Evolutionary conservation across 2,329 filamentous ascomycete genomes (phyloP), one percentile per base, ranked within the genome.

Genomic region (Diaporthe batatas): DNA sequence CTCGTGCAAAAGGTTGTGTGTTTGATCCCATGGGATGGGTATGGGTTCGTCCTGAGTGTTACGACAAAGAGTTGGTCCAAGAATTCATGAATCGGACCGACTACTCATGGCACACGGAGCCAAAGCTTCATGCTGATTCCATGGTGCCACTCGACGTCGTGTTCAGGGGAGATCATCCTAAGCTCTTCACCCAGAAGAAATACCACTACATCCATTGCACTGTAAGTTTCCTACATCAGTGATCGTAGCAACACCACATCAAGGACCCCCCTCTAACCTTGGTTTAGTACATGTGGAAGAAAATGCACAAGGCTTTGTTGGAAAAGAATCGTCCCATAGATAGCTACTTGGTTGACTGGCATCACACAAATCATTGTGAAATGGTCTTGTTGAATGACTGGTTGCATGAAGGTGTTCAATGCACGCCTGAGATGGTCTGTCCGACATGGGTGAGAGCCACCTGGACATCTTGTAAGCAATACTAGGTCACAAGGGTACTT

Each of bases 21-120:
- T 75, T 75, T 36, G 74, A 75, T 25, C 74, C 74, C 47, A 74
- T 74, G 71, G 68, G 74, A 25, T 75, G 72, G 72, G 62, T 75
- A 29, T 75, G 74, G 74, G 71, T 72, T 21, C 74, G 73, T 21
- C 74, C 73, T 21, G 73, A 74, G 68, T 75, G 74, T 68, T 75
- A 75, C 64, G 72, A 75, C 55, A 62, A 54, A 18, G 74, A 74
- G 55, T 65, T 75, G 44, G 68, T 75, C 8, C 54, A 36, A 18
- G 74, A 75, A 21, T 75, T 75, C 47, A 70, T 74, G 67, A 75
- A 74, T 68, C 58, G 73, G 39, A 75, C 73, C 39, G 70, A 74
- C 34, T 75, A 54, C 55, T 73, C 71, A 57, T 74, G 70, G 70
- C 73, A 74, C 59, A 73, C 68, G 32, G 72, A 74, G 32, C 74